Percentiles rank a stretch among this genome's conserved stretches.
These are phyloP conservation scores for Linnemannia exigua DNA, from an alignment of 192 early-diverging fungal genomes.

Conservation along the genomic window DNA sequence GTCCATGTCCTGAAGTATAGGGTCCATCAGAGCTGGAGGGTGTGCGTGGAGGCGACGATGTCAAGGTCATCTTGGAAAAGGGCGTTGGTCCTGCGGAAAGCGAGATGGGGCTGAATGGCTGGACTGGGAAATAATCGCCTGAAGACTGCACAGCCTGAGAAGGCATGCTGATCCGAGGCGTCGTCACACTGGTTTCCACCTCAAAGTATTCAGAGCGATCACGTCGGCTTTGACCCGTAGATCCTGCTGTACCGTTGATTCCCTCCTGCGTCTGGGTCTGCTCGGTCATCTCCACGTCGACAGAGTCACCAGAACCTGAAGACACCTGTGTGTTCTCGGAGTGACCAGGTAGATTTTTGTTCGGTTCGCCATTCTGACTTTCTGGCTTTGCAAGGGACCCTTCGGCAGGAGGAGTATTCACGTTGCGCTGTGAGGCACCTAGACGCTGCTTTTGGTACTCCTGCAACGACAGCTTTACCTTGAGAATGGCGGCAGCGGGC, in stretches of 20 bases:
- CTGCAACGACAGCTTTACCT: slow-evolving; percentile 50
- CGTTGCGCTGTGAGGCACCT: slow-evolving; percentile 30
- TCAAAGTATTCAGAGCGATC: slow-evolving; percentile 37
- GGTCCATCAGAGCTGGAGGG: slow-evolving; percentile 8
- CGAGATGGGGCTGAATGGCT: slow-evolving; percentile 46
- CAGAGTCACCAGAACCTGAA: neutral
- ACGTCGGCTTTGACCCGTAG: neutral
- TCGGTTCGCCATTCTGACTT: neutral
- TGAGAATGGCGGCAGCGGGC: slow-evolving; percentile 15
- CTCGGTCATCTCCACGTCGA: slow-evolving; percentile 13
- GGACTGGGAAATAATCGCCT: slow-evolving; percentile 49
- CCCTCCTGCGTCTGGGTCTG: neutral
- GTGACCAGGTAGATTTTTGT: neutral
- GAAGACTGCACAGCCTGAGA: slow-evolving; percentile 11
- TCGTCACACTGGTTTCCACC: slow-evolving; percentile 30
- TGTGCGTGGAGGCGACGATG: slow-evolving; percentile 36
- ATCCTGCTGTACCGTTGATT: neutral
- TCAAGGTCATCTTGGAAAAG: slow-evolving; percentile 48
- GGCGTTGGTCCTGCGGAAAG: slow-evolving; percentile 44
- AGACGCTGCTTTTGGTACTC: slow-evolving; percentile 49
- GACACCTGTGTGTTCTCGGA: neutral
- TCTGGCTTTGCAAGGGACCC: neutral
- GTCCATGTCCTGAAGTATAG: neutral
- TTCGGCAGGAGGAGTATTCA: neutral
- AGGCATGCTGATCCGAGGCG: slow-evolving; percentile 37